Percentiles rank a stretch among this genome's conserved stretches.
phyloP scores from a whole-genome alignment of 2,329 filamentous ascomycete species.

The Ceratocystis papillata region DNA sequence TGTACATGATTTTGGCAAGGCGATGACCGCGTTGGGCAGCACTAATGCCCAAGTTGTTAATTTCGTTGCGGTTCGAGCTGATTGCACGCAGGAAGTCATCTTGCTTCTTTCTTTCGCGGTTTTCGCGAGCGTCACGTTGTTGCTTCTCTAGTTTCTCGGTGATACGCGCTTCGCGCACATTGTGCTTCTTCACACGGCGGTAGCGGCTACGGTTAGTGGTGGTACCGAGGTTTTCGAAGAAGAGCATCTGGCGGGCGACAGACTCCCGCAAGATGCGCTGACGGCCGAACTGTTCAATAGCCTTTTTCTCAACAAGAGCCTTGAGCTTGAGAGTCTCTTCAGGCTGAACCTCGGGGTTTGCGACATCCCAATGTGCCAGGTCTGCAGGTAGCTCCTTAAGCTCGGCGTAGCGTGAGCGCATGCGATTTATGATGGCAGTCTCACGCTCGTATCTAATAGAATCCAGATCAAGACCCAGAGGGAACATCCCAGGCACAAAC shows the following conservation, averaged over 20 bases:
- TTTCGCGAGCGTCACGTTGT: slow-evolving; percentile 89
- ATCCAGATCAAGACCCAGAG: slow-evolving; percentile 77
- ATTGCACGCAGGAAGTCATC: slow-evolving; percentile 83
- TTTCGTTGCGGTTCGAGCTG: slow-evolving; percentile 67
- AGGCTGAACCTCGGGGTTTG: slow-evolving; percentile 53
- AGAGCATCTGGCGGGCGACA: slow-evolving; percentile 83
- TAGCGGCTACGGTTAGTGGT: slow-evolving; percentile 87
- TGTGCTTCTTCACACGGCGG: slow-evolving; percentile 94
- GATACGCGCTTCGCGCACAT: slow-evolving; percentile 83
- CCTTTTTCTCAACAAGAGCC: slow-evolving; percentile 91
- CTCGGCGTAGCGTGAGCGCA: slow-evolving; percentile 73
- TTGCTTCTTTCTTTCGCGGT: slow-evolving; percentile 96
- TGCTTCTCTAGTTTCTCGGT: slow-evolving; percentile 99
- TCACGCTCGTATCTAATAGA: slow-evolving; percentile 79
- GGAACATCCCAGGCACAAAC: slow-evolving; percentile 79
- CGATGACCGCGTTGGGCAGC: slow-evolving; percentile 71
- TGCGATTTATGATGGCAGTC: slow-evolving; percentile 77
- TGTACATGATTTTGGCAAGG: slow-evolving; percentile 77
- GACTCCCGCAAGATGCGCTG: slow-evolving; percentile 77
- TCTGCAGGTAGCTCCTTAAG: slow-evolving; percentile 76
- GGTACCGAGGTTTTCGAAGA: slow-evolving; percentile 93
- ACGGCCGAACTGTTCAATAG: slow-evolving; percentile 74
- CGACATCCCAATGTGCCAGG: slow-evolving; percentile 74
- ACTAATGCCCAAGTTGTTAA: slow-evolving; percentile 54
- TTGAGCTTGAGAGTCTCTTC: slow-evolving; percentile 80